Percentiles rank a stretch among this genome's conserved stretches.
Evolutionary conservation across 768 basidiomycete species (phyloP).

Genomic region (Lentinus tigrinus): DNA sequence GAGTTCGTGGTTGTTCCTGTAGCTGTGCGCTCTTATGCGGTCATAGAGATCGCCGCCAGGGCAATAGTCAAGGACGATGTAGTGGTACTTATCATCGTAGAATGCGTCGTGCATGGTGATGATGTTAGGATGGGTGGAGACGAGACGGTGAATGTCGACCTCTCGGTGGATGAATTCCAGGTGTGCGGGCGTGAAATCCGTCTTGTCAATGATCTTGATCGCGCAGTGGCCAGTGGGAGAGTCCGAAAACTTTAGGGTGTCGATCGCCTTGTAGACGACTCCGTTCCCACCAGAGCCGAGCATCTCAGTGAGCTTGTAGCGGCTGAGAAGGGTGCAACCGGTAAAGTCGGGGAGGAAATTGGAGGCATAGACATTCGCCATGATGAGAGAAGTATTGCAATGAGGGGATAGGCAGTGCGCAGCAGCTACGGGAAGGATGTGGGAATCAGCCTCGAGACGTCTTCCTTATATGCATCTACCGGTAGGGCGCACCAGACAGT

Average conservation of each 20-base stretch:
- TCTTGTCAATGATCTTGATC: conserved; percentile 32
- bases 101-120: conserved; percentile 67
- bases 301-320: background rate
- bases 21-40: conserved; percentile 38
- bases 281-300: conserved; percentile 4
- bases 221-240: background rate
- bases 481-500: too few species aligned
- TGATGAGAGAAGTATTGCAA: background rate
- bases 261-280: conserved; percentile 9
- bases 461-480: too few species aligned
- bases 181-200: background rate
- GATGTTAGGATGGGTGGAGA: conserved; percentile 58
- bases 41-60: conserved; percentile 44
- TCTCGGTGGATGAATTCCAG: conserved; percentile 46
- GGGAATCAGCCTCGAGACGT: background rate
- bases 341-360: conserved; percentile 93
- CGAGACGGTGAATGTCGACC: conserved; percentile 53
- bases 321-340: conserved; percentile 41
- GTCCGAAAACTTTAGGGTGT: background rate
- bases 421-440: background rate
- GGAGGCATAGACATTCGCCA: conserved; percentile 75
- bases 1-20: conserved; percentile 42
- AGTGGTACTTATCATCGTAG: conserved; percentile 59
- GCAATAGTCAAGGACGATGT: conserved; percentile 56
- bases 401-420: background rate